Base-by-base conservation (phyloP, 108 stramenopile genomes). In the Skeletonema marinoi region DNA sequence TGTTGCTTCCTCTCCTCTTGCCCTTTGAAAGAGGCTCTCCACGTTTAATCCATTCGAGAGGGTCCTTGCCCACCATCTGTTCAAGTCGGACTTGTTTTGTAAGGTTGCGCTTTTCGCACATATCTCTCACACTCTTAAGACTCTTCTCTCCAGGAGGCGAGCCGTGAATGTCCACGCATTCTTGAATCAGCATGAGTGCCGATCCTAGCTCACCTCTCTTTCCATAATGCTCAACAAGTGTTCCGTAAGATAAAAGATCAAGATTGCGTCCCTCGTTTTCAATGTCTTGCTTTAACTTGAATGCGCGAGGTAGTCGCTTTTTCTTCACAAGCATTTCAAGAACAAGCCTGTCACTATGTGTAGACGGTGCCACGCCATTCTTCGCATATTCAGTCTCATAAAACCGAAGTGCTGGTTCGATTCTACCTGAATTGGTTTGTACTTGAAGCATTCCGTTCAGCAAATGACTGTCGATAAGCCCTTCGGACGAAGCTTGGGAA, bases 301-400 rank as follows among this genome's bases (percentile, higher is more conserved):
- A 91, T 30, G 92, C 92, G 48, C 95, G 63, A 5, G 85, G 44
- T 13, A 92, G 74, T 12, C 91, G 80, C 29, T 88, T 88, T 42
- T 92, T 85, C 41, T 85, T 80, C 8, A 96, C 66, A 38, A 96
- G 78, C 95, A 96, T 96, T 51, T 93, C 90, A 8, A 96, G 17
- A 36, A 93, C 70, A 50, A 92, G 62, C 19, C 95, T 85, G 70
- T 93, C 92, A 56, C 92, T 96, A 79, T 90, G 89, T 32, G 88
- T 77, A 1, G 87, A 91, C 46, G 91, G 95, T 31, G 73, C 89
- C 59, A 88, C 3, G 0, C 82, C 76, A 54, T 85, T 68, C 35
- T 81, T 83, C 42, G 60, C 38, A 51, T 86, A 96, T 44, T 91
- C 82, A 3, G 80, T 77, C 17, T 86, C 78, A 65, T 93, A 84